These are phyloP conservation scores for Geotrichum histeridarum DNA, from an alignment of 1,139 yeast species.

Conservation along the genomic window DNA sequence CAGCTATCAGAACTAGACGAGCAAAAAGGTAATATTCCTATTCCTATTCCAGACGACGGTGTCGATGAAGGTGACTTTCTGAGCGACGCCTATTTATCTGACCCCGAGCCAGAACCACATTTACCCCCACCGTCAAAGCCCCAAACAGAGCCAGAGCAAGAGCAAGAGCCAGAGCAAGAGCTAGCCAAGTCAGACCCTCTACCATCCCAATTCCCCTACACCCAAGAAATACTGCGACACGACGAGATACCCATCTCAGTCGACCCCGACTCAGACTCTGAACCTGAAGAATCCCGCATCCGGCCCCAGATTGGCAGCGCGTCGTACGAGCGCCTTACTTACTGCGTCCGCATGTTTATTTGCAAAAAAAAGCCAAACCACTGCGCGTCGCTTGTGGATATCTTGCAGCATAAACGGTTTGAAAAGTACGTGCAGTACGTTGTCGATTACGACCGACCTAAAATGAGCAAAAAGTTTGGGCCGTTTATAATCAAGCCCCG, in stretches of 20 bases:
- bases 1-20: too few species aligned
- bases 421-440: not conserved
- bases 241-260: not conserved
- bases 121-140: not conserved
- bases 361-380: not conserved
- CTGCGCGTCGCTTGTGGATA: not conserved
- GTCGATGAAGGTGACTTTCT: not conserved
- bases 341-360: slow-evolving; percentile 7
- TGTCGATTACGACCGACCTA: not conserved
- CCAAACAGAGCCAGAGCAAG: not conserved
- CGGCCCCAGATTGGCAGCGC: slow-evolving; percentile 1
- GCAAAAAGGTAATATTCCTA: not conserved
- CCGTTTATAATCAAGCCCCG: too few species aligned
- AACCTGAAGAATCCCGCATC: slow-evolving; percentile 1
- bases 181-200: too few species aligned
- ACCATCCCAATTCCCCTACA: not conserved
- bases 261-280: not conserved
- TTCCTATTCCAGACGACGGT: not conserved
- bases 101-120: not conserved
- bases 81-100: not conserved
- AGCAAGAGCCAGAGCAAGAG: too few species aligned
- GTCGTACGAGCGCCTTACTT: slow-evolving; percentile 2
- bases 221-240: not conserved
- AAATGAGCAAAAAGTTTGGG: too few species aligned
- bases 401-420: not conserved